These are phyloP conservation scores for Solanum infundibuliforme DNA, from an alignment of 257 asterid genomes.

Conservation along the genomic window DNA sequence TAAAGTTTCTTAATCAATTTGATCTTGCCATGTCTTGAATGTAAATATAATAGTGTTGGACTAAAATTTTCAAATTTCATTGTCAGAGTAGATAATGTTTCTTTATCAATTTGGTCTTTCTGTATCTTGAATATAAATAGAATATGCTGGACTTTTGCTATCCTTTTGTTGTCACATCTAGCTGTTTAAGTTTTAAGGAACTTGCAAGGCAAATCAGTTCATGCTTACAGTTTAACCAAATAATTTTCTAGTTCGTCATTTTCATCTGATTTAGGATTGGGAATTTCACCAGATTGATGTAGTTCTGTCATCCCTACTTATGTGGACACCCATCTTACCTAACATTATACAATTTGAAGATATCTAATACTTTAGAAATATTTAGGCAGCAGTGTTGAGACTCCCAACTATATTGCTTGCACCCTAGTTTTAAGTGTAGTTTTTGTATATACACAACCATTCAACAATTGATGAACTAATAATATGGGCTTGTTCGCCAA, in stretches of 20 bases:
- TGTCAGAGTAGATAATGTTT: background rate
- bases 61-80: constrained; percentile 1
- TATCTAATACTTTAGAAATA: background rate
- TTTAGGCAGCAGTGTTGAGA: background rate
- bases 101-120: background rate
- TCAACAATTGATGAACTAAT: background rate
- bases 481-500: background rate
- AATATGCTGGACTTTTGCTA: constrained; percentile 22
- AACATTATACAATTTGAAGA: background rate
- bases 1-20: background rate
- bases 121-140: background rate
- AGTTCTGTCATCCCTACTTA: background rate
- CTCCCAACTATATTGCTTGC: background rate
- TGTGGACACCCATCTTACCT: background rate
- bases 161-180: constrained; percentile 12
- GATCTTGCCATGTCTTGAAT: background rate
- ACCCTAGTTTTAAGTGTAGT: background rate
- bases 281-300: background rate
- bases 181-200: background rate
- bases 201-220: background rate
- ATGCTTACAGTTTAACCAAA: background rate
- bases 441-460: constrained; percentile 1
- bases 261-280: background rate
- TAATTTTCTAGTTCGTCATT: background rate
- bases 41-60: background rate